Percentiles rank a stretch among this genome's conserved stretches.
Evolutionary conservation across 192 early-diverging fungal species (phyloP).

Genomic region (Funneliformis geosporum): DNA sequence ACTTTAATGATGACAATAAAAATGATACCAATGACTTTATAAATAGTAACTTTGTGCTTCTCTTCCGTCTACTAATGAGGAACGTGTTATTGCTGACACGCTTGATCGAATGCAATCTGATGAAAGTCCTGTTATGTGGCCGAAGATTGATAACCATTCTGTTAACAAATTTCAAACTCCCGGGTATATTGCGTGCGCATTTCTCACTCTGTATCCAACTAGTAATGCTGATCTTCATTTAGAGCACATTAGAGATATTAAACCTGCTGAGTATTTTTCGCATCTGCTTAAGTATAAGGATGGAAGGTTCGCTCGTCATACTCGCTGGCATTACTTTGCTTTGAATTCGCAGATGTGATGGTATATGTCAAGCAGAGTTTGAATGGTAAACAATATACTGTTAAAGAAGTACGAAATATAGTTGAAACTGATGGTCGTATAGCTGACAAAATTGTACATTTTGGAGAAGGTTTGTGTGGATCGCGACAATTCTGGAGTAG

Average conservation of each 20-base stretch:
- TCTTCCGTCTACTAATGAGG: not conserved
- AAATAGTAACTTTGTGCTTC: not conserved
- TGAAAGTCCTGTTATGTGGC: not conserved
- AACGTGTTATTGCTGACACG: not conserved
- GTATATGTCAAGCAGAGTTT: not conserved
- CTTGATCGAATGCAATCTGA: not conserved
- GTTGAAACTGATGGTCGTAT: too few species aligned
- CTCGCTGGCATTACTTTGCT: not conserved
- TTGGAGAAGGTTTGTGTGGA: too few species aligned
- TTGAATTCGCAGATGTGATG: slow-evolving; percentile 2
- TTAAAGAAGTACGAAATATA: too few species aligned
- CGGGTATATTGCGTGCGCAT: not conserved
- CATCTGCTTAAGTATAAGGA: too few species aligned
- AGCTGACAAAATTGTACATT: too few species aligned
- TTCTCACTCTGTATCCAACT: slow-evolving; percentile 5
- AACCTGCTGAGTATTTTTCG: not conserved
- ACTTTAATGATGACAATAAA: not conserved
- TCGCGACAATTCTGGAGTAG: too few species aligned
- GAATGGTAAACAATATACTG: too few species aligned
- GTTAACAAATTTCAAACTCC: slow-evolving; percentile 3
- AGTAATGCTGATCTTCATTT: not conserved
- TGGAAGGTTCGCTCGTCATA: not conserved
- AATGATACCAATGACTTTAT: not conserved
- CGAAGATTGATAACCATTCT: not conserved
- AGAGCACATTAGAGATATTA: slow-evolving; percentile 3